A percentile compares a stretch with the other conserved stretches of the same genome.
Evolutionary conservation across 2,329 filamentous ascomycete genomes (phyloP).

Genomic region (Parastagonospora avenae): DNA sequence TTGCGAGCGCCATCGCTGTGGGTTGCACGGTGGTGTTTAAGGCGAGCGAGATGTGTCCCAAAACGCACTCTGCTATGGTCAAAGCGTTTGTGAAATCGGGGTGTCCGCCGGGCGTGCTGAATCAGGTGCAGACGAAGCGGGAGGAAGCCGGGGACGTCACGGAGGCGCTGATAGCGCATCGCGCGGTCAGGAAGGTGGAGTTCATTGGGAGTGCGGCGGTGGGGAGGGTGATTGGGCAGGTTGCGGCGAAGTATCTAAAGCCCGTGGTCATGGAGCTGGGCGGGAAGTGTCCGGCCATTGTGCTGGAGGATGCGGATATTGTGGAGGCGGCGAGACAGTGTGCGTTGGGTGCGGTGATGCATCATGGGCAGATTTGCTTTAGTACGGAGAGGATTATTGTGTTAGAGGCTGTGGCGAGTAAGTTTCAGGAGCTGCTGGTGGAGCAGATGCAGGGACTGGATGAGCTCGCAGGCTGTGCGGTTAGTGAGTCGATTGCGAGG

Average conservation of each 20-base stretch:
- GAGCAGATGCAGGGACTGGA: conserved; percentile 50
- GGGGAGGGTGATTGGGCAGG: conserved; percentile 69
- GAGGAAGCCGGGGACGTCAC: conserved; percentile 68
- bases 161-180: conserved; percentile 70
- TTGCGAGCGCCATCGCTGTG: conserved; percentile 62
- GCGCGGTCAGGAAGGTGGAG: conserved; percentile 69
- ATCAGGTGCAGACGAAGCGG: conserved; percentile 66
- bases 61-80: conserved; percentile 23
- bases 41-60: conserved; percentile 33
- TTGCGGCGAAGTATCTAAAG: conserved; percentile 75
- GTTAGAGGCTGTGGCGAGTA: conserved; percentile 56
- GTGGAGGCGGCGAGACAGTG: conserved; percentile 25
- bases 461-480: conserved; percentile 44
- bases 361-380: conserved; percentile 79
- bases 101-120: conserved; percentile 73
- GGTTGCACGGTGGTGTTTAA: conserved; percentile 49
- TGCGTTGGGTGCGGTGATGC: conserved; percentile 21
- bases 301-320: conserved; percentile 75
- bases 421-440: conserved; percentile 56
- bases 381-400: conserved; percentile 75
- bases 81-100: conserved; percentile 61
- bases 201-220: conserved; percentile 78
- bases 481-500: conserved; percentile 33
- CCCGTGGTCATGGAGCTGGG: conserved; percentile 80
- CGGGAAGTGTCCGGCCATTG: conserved; percentile 77